Evolutionary conservation across 2,329 filamentous ascomycete species (phyloP), one percentile per base, ranked within the genome.

Genomic region (Alternaria infectoria): DNA sequence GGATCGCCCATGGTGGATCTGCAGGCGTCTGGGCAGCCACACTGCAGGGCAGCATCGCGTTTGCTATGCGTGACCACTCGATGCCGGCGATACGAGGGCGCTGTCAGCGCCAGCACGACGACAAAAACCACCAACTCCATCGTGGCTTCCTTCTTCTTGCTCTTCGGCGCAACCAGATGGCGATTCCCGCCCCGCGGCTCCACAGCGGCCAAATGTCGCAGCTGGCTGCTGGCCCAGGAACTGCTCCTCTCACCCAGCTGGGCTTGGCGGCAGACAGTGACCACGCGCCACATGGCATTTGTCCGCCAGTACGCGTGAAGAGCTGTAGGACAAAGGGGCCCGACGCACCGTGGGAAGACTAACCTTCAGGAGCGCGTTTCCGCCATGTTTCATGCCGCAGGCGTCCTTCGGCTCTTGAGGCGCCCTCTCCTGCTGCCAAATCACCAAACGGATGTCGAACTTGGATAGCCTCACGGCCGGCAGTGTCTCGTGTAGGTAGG

Each of bases 1-100:
- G 76, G 77, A 79, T 79, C 77, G 74, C 67, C 74, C 63, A 61
- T 69, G 68, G 70, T 76, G 69, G 76, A 79, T 79, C 75, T 74
- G 69, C 76, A 71, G 61, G 65, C 64, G 63, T 64, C 69, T 72
- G 72, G 73, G 69, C 76, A 74, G 65, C 70, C 69, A 69, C 69
- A 61, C 73, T 77, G 77, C 74, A 77, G 74, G 76, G 75, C 75
- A 72, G 59, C 62, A 65, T 52, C 58, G 67, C 59, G 57, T 64
- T 62, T 64, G 62, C 59, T 59, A 13, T 49, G 43, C 43, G 45
- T 36, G 57, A 58, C 62, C 44, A 54, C 59, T 49, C 23, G 54
- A 57, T n/a, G 50, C 45, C 45, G 57, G 47, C 49, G 44, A 23
- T 30, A 56, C 45, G 25, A 57, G 43, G 36, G 26, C 21, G 23